A percentile compares a stretch with the other conserved stretches of the same genome.
These are phyloP conservation scores for Rosa rugosa DNA, from an alignment of 306 rosid genomes.

Conservation along the genomic window DNA sequence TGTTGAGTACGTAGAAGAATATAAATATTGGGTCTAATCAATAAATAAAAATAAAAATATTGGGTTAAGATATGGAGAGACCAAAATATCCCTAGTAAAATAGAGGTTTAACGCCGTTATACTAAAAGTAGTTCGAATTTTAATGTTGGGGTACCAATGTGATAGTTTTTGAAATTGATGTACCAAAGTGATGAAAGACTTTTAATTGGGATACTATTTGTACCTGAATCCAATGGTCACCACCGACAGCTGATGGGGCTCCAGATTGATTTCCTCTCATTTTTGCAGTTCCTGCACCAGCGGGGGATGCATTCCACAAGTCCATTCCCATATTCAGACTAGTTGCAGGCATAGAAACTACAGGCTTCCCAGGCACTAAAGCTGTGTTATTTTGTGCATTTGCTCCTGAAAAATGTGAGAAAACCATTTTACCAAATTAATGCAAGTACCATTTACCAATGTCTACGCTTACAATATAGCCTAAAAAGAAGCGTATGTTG, in stretches of 20 bases:
- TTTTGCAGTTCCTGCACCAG: slow-evolving; percentile 57
- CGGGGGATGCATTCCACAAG: slow-evolving; percentile 76
- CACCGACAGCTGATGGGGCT: slow-evolving; percentile 44
- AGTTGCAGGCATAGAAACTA: slow-evolving; percentile 58
- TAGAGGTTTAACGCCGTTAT: too few relatives aligned
- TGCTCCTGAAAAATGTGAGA: slow-evolving; percentile 57
- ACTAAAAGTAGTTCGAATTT: too few relatives aligned
- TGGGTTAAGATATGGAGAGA: too few relatives aligned
- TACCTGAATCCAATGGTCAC: slow-evolving; percentile 92
- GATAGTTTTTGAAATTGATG: too few relatives aligned
- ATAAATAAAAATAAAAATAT: too few relatives aligned
- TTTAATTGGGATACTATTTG: neutral
- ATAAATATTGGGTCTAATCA: too few relatives aligned
- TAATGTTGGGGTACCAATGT: too few relatives aligned
- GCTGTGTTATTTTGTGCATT: slow-evolving; percentile 65
- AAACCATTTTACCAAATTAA: slow-evolving; percentile 13
- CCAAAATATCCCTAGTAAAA: too few relatives aligned
- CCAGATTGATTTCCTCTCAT: slow-evolving; percentile 57
- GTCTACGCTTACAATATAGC: neutral
- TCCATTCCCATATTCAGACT: slow-evolving; percentile 96
- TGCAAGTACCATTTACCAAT: neutral
- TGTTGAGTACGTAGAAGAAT: too few relatives aligned
- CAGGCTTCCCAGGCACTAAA: slow-evolving; percentile 69
- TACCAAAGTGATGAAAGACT: too few relatives aligned
- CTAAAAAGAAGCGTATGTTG: slow-evolving; percentile 5